phyloP scores from a whole-genome alignment of 805 yeast genomes.

The Blastobotrys attinorum region DNA sequence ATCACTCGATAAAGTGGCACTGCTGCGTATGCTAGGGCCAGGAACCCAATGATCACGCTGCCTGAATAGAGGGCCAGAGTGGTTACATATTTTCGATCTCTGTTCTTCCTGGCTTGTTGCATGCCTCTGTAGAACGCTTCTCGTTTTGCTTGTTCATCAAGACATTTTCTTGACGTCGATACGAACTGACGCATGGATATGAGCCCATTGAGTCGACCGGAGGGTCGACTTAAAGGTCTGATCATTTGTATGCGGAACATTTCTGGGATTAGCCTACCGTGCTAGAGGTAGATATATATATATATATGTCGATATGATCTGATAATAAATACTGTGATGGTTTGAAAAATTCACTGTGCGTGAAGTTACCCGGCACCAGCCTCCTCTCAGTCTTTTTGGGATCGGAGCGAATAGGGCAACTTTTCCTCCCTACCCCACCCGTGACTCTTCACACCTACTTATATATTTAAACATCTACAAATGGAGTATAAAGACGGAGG shows the following conservation, averaged over 20 bases:
- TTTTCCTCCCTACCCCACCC: too few relatives aligned
- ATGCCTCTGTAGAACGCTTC: slow-evolving; percentile 18
- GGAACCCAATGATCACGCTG: slow-evolving; percentile 51
- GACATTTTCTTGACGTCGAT: not conserved
- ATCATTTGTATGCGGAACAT: not conserved
- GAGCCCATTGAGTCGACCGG: not conserved
- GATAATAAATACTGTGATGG: too few relatives aligned
- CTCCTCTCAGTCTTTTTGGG: too few relatives aligned
- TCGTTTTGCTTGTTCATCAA: slow-evolving; percentile 10
- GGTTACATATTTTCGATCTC: slow-evolving; percentile 6
- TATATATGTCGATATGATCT: too few relatives aligned
- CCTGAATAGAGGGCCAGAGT: slow-evolving; percentile 14
- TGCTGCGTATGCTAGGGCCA: slow-evolving; percentile 78
- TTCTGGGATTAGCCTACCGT: not conserved
- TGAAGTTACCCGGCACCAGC: too few relatives aligned
- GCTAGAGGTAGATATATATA: too few relatives aligned
- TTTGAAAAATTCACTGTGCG: too few relatives aligned
- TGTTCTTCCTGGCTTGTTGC: slow-evolving; percentile 10
- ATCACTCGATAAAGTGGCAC: slow-evolving; percentile 89
- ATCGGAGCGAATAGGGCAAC: too few relatives aligned
- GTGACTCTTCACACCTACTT: too few relatives aligned
- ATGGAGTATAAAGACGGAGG: too few relatives aligned
- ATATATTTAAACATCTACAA: too few relatives aligned
- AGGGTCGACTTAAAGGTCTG: not conserved
- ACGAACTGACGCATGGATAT: not conserved